These are phyloP conservation scores for Cladosporium austrohemisphaericum DNA, from an alignment of 2,329 filamentous ascomycete species.

Conservation along the genomic window DNA sequence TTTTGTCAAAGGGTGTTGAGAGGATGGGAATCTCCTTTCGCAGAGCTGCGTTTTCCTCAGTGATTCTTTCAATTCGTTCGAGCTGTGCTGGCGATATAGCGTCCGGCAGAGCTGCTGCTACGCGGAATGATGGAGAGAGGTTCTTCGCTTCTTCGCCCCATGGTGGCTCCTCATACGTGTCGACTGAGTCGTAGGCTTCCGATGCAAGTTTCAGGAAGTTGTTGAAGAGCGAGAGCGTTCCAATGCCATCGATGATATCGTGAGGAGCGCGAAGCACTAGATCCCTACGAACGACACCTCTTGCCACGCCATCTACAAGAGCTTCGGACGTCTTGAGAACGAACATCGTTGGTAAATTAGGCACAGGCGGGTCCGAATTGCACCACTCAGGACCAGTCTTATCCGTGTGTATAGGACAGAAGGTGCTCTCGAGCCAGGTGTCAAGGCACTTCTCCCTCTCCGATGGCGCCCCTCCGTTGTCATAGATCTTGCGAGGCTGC, in stretches of 20 bases:
- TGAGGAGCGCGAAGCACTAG: constrained; percentile 6
- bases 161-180: background rate
- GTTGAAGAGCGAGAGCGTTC: constrained; percentile 8
- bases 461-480: background rate
- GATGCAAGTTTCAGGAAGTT: constrained; percentile 6
- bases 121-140: constrained; percentile 5
- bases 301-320: background rate
- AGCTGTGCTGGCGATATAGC: constrained; percentile 1
- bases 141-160: background rate
- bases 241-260: constrained; percentile 10
- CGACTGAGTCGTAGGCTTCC: background rate
- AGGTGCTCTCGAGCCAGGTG: background rate
- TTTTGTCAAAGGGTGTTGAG: background rate
- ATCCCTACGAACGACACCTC: background rate
- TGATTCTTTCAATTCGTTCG: constrained; percentile 6
- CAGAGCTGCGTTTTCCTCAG: background rate
- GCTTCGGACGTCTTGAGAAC: constrained; percentile 6
- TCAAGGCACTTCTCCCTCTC: background rate
- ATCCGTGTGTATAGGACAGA: background rate
- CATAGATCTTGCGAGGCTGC: constrained; percentile 7
- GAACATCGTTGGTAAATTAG: background rate
- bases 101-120: background rate
- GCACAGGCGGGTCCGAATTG: constrained; percentile 6
- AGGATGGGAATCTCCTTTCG: background rate
- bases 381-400: constrained; percentile 6